Conservation (phyloP, 257 asterid genomes). For the Perilla frutescens region DNA sequence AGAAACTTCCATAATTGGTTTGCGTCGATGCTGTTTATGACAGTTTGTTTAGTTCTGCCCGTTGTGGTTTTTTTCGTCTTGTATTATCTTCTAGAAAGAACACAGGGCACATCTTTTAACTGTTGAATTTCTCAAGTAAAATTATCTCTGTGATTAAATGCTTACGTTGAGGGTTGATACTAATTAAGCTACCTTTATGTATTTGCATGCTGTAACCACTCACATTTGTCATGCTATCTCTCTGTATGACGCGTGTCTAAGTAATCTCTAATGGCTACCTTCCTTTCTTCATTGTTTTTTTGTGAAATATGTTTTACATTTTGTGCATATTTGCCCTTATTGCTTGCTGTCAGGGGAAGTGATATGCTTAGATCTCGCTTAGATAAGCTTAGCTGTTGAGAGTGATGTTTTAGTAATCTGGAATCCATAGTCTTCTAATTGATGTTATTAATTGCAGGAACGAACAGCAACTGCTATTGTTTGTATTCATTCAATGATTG, state of each 20-base stretch:
- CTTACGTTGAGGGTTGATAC: not conserved
- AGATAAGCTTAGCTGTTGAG: constrained; percentile 23
- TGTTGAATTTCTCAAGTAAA: constrained; percentile 6
- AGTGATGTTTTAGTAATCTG: constrained; percentile 29
- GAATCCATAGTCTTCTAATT: constrained; percentile 25
- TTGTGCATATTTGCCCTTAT: not conserved
- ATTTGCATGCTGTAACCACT: constrained; percentile 9
- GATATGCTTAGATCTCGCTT: constrained; percentile 13
- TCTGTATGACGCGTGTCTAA: not conserved
- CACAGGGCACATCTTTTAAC: not conserved
- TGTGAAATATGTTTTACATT: not conserved
- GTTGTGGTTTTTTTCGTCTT: constrained; percentile 7
- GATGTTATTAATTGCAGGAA: constrained; percentile 53
- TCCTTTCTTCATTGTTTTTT: constrained; percentile 1
- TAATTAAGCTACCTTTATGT: constrained; percentile 13
- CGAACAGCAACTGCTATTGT: constrained; percentile 46
- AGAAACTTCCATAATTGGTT: constrained; percentile 4
- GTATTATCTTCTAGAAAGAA: not conserved
- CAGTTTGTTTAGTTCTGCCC: not conserved
- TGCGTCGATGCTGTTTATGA: not conserved
- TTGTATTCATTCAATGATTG: constrained; percentile 52
- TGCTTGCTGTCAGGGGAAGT: not conserved
- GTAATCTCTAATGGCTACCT: constrained; percentile 7
- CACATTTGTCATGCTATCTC: constrained; percentile 8
- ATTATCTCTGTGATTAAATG: not conserved